phyloP scores from a whole-genome alignment of 2,329 filamentous ascomycete species.

The Xylaria multiplex region DNA sequence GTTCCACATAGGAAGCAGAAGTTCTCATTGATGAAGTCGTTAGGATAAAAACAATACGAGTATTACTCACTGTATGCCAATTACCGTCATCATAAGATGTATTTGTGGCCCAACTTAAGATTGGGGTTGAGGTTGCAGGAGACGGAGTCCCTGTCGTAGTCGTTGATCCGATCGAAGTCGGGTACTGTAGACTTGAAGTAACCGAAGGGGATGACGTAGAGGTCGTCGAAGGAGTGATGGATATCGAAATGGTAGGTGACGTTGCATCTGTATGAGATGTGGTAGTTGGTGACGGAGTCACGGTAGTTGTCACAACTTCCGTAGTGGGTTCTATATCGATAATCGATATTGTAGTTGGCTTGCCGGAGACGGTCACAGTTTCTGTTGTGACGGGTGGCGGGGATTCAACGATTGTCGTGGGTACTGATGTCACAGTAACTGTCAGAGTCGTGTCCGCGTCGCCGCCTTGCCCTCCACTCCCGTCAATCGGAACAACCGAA shows the following conservation, averaged over 20 bases:
- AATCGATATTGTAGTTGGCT: constrained; percentile 42
- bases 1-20: background rate
- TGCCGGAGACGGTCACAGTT: constrained; percentile 43
- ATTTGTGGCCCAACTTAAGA: constrained; percentile 27
- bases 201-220: constrained; percentile 13
- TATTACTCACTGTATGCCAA: constrained; percentile 36
- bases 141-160: constrained; percentile 1
- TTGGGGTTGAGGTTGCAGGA: constrained; percentile 23
- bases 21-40: too few species aligned
- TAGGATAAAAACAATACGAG: background rate
- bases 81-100: constrained; percentile 31
- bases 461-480: constrained; percentile 41
- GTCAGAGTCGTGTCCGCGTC: constrained; percentile 36
- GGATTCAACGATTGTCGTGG: constrained; percentile 50
- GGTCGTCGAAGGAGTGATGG: constrained; percentile 14
- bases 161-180: constrained; percentile 25
- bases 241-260: constrained; percentile 8
- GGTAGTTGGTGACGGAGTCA: constrained; percentile 31
- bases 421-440: constrained; percentile 50
- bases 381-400: constrained; percentile 48
- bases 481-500: constrained; percentile 53
- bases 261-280: constrained; percentile 16
- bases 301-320: constrained; percentile 36
- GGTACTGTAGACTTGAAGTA: constrained; percentile 20
- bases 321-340: constrained; percentile 46